Evolutionary conservation across 108 stramenopile species (phyloP).

Genomic region (Cyclotella cryptica): DNA sequence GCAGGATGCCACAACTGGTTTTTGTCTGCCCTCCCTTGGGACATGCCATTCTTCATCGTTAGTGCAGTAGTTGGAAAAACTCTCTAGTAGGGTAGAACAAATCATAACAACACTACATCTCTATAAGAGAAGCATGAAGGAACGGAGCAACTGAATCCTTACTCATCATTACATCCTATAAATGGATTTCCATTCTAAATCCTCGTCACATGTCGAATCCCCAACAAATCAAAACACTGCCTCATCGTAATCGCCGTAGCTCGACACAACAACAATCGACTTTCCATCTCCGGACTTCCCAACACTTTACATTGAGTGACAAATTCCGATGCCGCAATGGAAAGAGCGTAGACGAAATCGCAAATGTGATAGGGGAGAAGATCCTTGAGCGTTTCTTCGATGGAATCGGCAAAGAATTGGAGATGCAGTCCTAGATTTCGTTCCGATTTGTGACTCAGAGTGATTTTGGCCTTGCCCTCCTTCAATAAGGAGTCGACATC

Average conservation of each 20-base stretch:
- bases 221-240: conserved; percentile 89
- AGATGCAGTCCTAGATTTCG: conserved; percentile 93
- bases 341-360: conserved; percentile 93
- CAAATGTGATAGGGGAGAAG: conserved; percentile 96
- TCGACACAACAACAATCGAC: conserved; percentile 93
- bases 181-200: conserved; percentile 56
- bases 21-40: no score
- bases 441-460: conserved; percentile 87
- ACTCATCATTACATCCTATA: neutral
- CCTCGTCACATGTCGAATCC: conserved; percentile 83
- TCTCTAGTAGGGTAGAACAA: no score
- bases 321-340: conserved; percentile 94
- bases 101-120: no score
- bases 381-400: conserved; percentile 84
- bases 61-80: no score
- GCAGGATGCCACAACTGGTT: no score
- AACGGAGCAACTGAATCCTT: neutral
- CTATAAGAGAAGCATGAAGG: no score
- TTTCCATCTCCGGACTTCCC: conserved; percentile 88
- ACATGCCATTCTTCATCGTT: no score
- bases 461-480: conserved; percentile 55
- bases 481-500: conserved; percentile 82
- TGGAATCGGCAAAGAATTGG: conserved; percentile 80
- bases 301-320: conserved; percentile 95
- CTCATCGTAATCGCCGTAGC: conserved; percentile 92